Percentiles rank a stretch among this genome's conserved stretches.
Conservation (phyloP, 768 basidiomycete species). For the Heimioporus sp. region DNA sequence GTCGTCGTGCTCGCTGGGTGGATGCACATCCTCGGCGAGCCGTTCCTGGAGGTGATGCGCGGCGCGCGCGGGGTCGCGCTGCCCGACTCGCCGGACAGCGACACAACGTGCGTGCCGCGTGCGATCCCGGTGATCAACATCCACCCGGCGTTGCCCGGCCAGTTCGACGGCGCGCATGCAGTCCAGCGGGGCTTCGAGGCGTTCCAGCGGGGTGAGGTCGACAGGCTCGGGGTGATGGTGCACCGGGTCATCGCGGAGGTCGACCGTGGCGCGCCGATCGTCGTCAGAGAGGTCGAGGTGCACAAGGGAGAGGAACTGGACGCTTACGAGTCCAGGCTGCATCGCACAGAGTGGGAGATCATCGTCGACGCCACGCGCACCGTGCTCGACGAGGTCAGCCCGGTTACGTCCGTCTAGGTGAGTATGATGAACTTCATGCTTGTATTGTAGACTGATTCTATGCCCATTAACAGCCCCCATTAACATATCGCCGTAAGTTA, state of each 20-base stretch:
- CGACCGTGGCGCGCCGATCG: slow-evolving; percentile 84
- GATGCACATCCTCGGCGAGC: slow-evolving; percentile 94
- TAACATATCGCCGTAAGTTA: slow-evolving; percentile 15
- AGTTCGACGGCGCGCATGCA: slow-evolving; percentile 95
- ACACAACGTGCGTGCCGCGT: slow-evolving; percentile 9
- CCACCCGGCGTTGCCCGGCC: slow-evolving; percentile 92
- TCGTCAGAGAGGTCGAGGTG: slow-evolving; percentile 78
- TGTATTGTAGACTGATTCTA: slow-evolving; percentile 17
- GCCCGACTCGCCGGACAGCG: slow-evolving; percentile 35
- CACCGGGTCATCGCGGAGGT: slow-evolving; percentile 93
- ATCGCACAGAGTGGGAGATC: slow-evolving; percentile 82
- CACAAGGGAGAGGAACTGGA: slow-evolving; percentile 68
- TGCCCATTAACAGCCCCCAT: slow-evolving; percentile 9
- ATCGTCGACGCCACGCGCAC: slow-evolving; percentile 84
- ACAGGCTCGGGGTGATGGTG: slow-evolving; percentile 84
- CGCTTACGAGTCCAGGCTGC: slow-evolving; percentile 71
- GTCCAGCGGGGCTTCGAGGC: slow-evolving; percentile 89
- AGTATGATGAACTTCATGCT: slow-evolving; percentile 3
- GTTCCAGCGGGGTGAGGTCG: slow-evolving; percentile 78
- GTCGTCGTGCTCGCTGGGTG: slow-evolving; percentile 94
- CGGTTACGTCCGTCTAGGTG: slow-evolving; percentile 3
- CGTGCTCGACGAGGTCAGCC: slow-evolving; percentile 56
- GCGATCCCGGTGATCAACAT: slow-evolving; percentile 88
- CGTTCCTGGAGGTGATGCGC: slow-evolving; percentile 67
- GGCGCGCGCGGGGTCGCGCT: slow-evolving; percentile 34